These are phyloP conservation scores for Xanthoconium stramineum DNA, from an alignment of 768 basidiomycete genomes.

Conservation along the genomic window DNA sequence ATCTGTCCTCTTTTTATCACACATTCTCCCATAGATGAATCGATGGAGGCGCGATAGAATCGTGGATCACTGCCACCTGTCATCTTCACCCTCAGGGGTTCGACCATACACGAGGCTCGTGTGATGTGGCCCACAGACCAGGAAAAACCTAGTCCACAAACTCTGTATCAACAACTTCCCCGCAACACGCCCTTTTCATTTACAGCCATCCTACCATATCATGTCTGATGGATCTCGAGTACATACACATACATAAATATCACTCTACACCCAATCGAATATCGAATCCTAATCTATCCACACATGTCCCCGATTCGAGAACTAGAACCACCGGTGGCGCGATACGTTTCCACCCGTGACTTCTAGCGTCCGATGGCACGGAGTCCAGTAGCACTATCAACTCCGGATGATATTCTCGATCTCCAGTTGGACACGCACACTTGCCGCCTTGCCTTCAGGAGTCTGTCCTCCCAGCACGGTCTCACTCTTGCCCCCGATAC, in stretches of 20 bases:
- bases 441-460: constrained; percentile 62
- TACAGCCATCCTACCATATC: constrained; percentile 9
- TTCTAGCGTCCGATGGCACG: neutral
- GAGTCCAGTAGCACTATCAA: constrained; percentile 14
- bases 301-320: constrained; percentile 1
- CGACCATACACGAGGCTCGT: constrained; percentile 21
- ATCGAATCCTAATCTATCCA: constrained; percentile 1
- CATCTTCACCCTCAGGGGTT: constrained; percentile 8
- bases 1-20: constrained; percentile 6
- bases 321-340: constrained; percentile 16
- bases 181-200: constrained; percentile 29
- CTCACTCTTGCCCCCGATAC: constrained; percentile 38
- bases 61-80: constrained; percentile 5
- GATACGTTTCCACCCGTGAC: neutral
- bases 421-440: constrained; percentile 60
- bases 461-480: constrained; percentile 53
- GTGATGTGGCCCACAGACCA: neutral
- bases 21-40: constrained; percentile 8
- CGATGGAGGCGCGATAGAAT: constrained; percentile 16
- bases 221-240: constrained; percentile 6
- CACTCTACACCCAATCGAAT: constrained; percentile 10
- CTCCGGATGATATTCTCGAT: constrained; percentile 58
- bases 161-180: constrained; percentile 23
- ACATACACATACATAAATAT: constrained; percentile 18
- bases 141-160: constrained; percentile 16